Evolutionary conservation across 768 basidiomycete genomes (phyloP).

Genomic region (Panellus pusillus): DNA sequence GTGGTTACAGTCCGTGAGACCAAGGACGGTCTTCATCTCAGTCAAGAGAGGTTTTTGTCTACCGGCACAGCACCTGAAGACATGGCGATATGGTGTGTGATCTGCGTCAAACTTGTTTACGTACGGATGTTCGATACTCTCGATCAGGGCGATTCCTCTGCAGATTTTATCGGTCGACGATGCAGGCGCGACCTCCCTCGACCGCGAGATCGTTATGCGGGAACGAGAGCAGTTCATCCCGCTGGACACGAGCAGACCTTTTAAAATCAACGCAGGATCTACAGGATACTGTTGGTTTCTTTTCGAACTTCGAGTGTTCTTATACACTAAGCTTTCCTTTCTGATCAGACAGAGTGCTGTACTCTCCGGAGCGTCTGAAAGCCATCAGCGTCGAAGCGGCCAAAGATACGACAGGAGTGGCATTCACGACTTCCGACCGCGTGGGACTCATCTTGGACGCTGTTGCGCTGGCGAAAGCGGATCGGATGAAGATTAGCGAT

Average conservation of each 20-base stretch:
- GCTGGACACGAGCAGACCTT: conserved; percentile 55
- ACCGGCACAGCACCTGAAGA: conserved; percentile 63
- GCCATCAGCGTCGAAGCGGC: conserved; percentile 64
- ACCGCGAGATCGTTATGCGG: conserved; percentile 53
- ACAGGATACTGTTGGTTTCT: conserved; percentile 41
- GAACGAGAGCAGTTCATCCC: conserved; percentile 52
- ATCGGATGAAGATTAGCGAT: conserved; percentile 57
- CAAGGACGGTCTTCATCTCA: conserved; percentile 52
- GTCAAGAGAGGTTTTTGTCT: conserved; percentile 73
- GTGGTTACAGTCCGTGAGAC: conserved; percentile 67
- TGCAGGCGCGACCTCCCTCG: conserved; percentile 46
- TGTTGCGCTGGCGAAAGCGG: conserved; percentile 63
- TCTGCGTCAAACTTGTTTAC: neutral
- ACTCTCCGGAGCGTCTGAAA: conserved; percentile 57
- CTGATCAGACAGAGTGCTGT: conserved; percentile 59
- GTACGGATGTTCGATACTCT: neutral
- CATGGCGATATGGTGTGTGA: conserved; percentile 54
- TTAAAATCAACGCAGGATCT: conserved; percentile 75
- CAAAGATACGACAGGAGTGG: conserved; percentile 32
- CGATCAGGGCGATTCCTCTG: conserved; percentile 57
- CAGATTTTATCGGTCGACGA: conserved; percentile 50
- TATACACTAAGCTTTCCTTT: conserved; percentile 7
- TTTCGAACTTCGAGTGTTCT: neutral
- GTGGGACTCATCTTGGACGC: conserved; percentile 72
- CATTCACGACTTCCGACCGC: conserved; percentile 64